These are phyloP conservation scores for Quercus gilva DNA, from an alignment of 306 rosid species.

Conservation along the genomic window DNA sequence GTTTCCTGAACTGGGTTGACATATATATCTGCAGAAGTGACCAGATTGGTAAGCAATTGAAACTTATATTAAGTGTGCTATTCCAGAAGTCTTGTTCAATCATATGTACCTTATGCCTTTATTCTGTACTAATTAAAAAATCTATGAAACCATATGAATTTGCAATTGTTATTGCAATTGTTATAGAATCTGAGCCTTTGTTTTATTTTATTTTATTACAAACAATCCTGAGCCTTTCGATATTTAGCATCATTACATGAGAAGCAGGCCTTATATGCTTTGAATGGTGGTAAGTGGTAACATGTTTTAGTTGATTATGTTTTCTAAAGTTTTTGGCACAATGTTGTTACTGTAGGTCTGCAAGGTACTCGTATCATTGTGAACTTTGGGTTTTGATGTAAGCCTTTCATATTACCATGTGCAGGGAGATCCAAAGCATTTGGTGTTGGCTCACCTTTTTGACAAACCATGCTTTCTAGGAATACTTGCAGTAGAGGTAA, in stretches of 20 bases:
- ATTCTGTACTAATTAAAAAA: not conserved
- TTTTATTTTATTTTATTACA: too few species aligned
- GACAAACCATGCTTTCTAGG: constrained; percentile 94
- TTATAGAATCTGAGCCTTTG: too few species aligned
- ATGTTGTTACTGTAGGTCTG: not conserved
- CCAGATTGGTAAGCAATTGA: not conserved
- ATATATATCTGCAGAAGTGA: not conserved
- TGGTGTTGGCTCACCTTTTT: constrained; percentile 77
- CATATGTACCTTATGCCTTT: not conserved
- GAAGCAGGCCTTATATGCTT: not conserved
- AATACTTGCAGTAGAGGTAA: constrained; percentile 78
- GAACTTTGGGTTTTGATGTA: constrained; percentile 2
- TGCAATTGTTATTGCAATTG: not conserved
- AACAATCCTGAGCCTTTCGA: not conserved
- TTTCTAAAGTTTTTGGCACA: not conserved
- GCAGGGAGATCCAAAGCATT: constrained; percentile 68
- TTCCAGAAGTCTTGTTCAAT: not conserved
- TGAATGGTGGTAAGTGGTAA: not conserved
- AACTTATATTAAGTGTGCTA: not conserved
- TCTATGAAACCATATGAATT: not conserved
- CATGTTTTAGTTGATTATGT: not conserved
- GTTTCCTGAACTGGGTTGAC: not conserved
- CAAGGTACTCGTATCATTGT: not conserved
- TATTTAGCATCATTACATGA: not conserved
- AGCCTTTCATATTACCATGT: constrained; percentile 9